Conservation (phyloP, 2,329 filamentous ascomycete species). For the Phialophora chinensis region DNA sequence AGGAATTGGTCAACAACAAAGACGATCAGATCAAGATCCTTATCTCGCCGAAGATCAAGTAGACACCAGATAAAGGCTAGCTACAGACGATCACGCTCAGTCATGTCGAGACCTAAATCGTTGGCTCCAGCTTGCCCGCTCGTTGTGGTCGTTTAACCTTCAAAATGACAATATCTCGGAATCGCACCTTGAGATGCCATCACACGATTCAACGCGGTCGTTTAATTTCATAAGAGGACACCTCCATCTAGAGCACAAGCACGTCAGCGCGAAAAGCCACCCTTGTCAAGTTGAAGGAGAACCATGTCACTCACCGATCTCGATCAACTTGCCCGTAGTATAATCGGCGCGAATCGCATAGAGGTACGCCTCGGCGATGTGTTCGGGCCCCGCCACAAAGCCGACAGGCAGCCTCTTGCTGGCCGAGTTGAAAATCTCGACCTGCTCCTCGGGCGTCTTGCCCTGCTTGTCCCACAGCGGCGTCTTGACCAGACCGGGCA, state of each 20-base stretch:
- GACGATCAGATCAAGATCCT: slow-evolving; percentile 68
- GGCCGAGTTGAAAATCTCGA: slow-evolving; percentile 30
- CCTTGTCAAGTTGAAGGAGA: too few species aligned
- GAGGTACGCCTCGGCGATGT: slow-evolving; percentile 56
- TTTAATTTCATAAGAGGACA: slow-evolving; percentile 5
- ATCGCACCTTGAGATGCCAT: not conserved
- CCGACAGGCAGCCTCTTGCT: slow-evolving; percentile 37
- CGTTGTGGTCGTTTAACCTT: too few species aligned
- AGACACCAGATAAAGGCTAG: not conserved
- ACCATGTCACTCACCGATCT: slow-evolving; percentile 29
- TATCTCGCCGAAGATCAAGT: slow-evolving; percentile 47
- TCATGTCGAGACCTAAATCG: not conserved
- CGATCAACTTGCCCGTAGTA: slow-evolving; percentile 34
- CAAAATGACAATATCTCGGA: too few species aligned
- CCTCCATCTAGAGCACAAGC: slow-evolving; percentile 8
- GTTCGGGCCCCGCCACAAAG: slow-evolving; percentile 48
- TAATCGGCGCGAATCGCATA: slow-evolving; percentile 42
- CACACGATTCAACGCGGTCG: not conserved
- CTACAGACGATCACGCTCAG: too few species aligned
- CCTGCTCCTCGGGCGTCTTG: slow-evolving; percentile 38
- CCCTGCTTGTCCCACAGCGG: slow-evolving; percentile 47
- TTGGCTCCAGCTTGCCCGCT: not conserved
- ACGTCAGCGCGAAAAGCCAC: not conserved
- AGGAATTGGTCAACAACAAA: slow-evolving; percentile 62
- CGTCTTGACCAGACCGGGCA: slow-evolving; percentile 61